Percentiles rank a stretch among this genome's conserved stretches.
phyloP scores from a whole-genome alignment of 2,329 filamentous ascomycete species.

The Venturia asperata region DNA sequence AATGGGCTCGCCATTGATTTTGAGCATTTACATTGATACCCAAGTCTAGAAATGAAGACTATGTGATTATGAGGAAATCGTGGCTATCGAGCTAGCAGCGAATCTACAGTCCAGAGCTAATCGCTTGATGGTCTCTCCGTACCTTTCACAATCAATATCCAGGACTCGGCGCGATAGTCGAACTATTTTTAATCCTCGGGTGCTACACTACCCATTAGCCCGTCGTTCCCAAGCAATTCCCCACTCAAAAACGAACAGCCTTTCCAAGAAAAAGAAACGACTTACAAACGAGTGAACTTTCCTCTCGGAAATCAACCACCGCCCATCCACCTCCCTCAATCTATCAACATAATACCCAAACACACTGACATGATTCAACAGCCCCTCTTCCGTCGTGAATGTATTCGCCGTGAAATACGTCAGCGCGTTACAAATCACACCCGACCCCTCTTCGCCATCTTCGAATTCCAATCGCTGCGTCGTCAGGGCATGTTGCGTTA shows the following conservation, averaged over 20 bases:
- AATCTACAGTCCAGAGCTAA: no score
- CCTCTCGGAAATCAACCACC: conserved; percentile 17
- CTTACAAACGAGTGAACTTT: conserved; percentile 17
- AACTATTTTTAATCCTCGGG: conserved; percentile 11
- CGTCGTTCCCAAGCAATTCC: neutral
- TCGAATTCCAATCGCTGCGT: conserved; percentile 11
- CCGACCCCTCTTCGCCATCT: neutral
- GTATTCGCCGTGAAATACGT: conserved; percentile 19
- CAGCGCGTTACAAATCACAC: conserved; percentile 2
- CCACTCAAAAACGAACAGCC: neutral
- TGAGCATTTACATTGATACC: conserved; percentile 13
- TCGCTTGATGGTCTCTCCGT: no score
- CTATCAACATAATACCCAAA: conserved; percentile 18
- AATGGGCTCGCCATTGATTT: neutral
- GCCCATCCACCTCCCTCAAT: conserved; percentile 10
- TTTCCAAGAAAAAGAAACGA: neutral
- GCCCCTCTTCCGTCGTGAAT: conserved; percentile 10
- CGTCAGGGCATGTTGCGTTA: conserved; percentile 15
- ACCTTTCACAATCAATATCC: neutral
- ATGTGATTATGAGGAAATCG: no score
- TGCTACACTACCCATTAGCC: neutral
- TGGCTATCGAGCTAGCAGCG: no score
- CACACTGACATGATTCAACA: conserved; percentile 17
- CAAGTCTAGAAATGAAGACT: neutral
- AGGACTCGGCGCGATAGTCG: conserved; percentile 5